Evolutionary conservation across 805 yeast species (phyloP).

Genomic region (Candida sanyiensis): DNA sequence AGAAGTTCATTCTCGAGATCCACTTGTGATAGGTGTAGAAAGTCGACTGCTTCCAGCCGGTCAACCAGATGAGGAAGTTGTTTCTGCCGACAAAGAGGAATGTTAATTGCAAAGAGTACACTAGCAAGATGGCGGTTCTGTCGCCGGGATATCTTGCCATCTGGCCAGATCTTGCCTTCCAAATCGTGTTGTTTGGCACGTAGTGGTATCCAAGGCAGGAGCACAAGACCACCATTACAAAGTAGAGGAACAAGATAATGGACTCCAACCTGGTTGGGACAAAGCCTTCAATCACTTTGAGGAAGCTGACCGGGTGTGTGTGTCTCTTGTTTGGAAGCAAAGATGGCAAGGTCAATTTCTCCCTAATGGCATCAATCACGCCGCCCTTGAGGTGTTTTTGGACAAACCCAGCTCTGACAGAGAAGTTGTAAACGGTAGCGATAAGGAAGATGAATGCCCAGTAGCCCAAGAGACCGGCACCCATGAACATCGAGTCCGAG

Average conservation of each 20-base stretch:
- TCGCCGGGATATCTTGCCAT: slow-evolving; percentile 25
- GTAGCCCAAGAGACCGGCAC: slow-evolving; percentile 41
- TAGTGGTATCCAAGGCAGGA: slow-evolving; percentile 17
- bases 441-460: slow-evolving; percentile 42
- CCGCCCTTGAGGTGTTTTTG: slow-evolving; percentile 13
- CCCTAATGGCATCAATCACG: slow-evolving; percentile 15
- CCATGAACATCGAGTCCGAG: slow-evolving; percentile 40
- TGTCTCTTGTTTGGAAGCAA: slow-evolving; percentile 16
- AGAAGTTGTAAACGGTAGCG: slow-evolving; percentile 30
- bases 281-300: slow-evolving; percentile 18
- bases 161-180: slow-evolving; percentile 16
- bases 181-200: slow-evolving; percentile 18
- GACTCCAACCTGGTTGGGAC: slow-evolving; percentile 23
- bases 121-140: slow-evolving; percentile 21
- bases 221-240: slow-evolving; percentile 19
- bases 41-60: slow-evolving; percentile 63
- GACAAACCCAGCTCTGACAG: slow-evolving; percentile 16
- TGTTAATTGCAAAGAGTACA: slow-evolving; percentile 43
- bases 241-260: slow-evolving; percentile 31
- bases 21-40: slow-evolving; percentile 65
- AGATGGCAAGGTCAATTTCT: slow-evolving; percentile 17
- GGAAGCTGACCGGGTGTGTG: slow-evolving; percentile 14
- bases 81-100: slow-evolving; percentile 68
- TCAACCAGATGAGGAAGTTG: slow-evolving; percentile 53
- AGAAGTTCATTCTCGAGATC: slow-evolving; percentile 43